A percentile compares a stretch with the other conserved stretches of the same genome.
These are phyloP conservation scores for Pseudogymnoascus sp. DNA, from an alignment of 2,329 filamentous ascomycete species.

Conservation along the genomic window DNA sequence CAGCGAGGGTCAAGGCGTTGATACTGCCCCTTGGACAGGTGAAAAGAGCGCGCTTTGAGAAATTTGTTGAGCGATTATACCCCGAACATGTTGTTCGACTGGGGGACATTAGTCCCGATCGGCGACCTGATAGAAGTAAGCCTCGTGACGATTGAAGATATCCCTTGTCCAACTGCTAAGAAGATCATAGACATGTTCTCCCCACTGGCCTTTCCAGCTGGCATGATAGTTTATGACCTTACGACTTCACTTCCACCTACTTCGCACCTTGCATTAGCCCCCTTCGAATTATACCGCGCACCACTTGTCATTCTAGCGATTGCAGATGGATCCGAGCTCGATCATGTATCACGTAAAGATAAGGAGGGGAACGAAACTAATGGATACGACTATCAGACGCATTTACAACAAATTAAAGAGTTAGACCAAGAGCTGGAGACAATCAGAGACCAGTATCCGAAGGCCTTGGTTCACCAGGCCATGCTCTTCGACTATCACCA, in stretches of 20 bases:
- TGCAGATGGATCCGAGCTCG: conserved; percentile 69
- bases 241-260: conserved; percentile 71
- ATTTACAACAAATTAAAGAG: conserved; percentile 51
- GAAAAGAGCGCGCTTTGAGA: conserved; percentile 69
- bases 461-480: conserved; percentile 69
- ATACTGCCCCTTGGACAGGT: conserved; percentile 83
- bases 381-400: conserved; percentile 38
- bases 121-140: conserved; percentile 78
- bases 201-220: conserved; percentile 77
- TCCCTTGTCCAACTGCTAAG: conserved; percentile 3
- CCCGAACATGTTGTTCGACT: conserved; percentile 75
- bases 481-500: conserved; percentile 69
- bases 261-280: conserved; percentile 71
- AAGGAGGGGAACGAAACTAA: conserved; percentile 48
- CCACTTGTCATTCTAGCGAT: conserved; percentile 77
- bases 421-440: conserved; percentile 63
- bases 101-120: conserved; percentile 79
- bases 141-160: background rate
- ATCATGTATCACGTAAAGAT: conserved; percentile 46
- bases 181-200: conserved; percentile 74
- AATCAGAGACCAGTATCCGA: conserved; percentile 65
- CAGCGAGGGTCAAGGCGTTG: conserved; percentile 81
- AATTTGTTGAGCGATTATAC: conserved; percentile 71
- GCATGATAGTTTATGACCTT: conserved; percentile 82
- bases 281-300: conserved; percentile 86